Evolutionary conservation across 2,329 filamentous ascomycete species (phyloP).

Genomic region (Cladobotryum mycophilum): DNA sequence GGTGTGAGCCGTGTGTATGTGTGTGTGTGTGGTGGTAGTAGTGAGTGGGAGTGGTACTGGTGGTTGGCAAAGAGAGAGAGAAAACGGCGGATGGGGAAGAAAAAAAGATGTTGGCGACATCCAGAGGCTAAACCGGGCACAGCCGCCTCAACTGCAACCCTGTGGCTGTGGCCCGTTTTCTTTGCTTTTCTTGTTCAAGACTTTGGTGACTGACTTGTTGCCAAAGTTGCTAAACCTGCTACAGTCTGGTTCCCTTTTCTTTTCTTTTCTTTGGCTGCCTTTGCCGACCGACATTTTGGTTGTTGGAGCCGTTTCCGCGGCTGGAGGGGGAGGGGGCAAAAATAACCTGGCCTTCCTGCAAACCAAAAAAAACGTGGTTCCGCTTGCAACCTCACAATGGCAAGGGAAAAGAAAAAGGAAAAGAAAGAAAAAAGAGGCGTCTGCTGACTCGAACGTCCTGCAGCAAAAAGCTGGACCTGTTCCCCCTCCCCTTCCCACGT

Average conservation of each 20-base stretch:
- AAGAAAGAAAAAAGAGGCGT: too few relatives aligned
- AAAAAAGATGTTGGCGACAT: neutral
- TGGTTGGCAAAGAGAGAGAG: too few relatives aligned
- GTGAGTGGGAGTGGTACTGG: too few relatives aligned
- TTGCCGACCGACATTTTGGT: neutral
- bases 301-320: neutral
- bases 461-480: too few relatives aligned
- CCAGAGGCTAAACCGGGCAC: neutral
- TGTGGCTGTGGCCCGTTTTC: neutral
- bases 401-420: too few relatives aligned
- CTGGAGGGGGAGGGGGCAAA: neutral
- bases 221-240: too few relatives aligned
- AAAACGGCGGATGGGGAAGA: too few relatives aligned
- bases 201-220: too few relatives aligned
- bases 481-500: too few relatives aligned
- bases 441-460: neutral
- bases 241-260: neutral
- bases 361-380: too few relatives aligned
- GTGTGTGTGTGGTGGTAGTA: too few relatives aligned
- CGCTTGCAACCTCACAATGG: slow-evolving; percentile 5
- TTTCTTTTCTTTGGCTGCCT: neutral
- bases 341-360: too few relatives aligned
- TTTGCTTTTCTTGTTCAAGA: neutral
- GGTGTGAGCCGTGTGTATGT: neutral
- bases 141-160: neutral